A percentile compares a stretch with the other conserved stretches of the same genome.
These are phyloP conservation scores for Dendrothele bispora DNA, from an alignment of 768 basidiomycete species.

Conservation along the genomic window DNA sequence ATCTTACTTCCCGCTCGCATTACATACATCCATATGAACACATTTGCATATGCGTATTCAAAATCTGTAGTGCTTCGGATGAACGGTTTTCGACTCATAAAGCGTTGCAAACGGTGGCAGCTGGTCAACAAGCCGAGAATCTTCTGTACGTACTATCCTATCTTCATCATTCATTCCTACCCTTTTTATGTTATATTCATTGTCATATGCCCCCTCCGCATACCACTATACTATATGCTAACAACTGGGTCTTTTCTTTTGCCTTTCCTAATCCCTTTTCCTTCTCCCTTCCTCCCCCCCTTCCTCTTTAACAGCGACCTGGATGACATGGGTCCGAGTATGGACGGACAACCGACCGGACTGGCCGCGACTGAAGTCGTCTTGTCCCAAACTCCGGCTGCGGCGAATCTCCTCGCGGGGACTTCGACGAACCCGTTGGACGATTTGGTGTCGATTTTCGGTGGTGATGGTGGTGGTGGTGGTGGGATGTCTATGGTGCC, in stretches of 20 bases:
- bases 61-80: slow-evolving; percentile 49
- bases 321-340: slow-evolving; percentile 66
- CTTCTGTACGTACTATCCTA: slow-evolving; percentile 51
- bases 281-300: slow-evolving; percentile 6
- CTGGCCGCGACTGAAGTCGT: slow-evolving; percentile 77
- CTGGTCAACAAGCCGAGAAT: slow-evolving; percentile 93
- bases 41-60: not conserved
- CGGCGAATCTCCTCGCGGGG: slow-evolving; percentile 71
- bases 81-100: slow-evolving; percentile 76
- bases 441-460: slow-evolving; percentile 90
- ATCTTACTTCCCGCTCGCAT: too few relatives aligned
- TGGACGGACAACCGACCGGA: slow-evolving; percentile 67
- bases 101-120: slow-evolving; percentile 87
- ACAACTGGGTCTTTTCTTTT: too few relatives aligned
- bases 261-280: too few relatives aligned
- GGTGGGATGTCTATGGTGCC: too few relatives aligned
- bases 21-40: too few relatives aligned
- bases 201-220: too few relatives aligned
- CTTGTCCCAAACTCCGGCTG: slow-evolving; percentile 71
- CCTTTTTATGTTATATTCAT: too few relatives aligned
- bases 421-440: slow-evolving; percentile 89
- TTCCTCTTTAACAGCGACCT: slow-evolving; percentile 57
- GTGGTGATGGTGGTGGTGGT: slow-evolving; percentile 32
- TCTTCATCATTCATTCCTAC: not conserved
- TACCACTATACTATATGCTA: too few relatives aligned